Evolutionary conservation across 805 yeast species (phyloP).

Genomic region (Saturnispora hagleri): DNA sequence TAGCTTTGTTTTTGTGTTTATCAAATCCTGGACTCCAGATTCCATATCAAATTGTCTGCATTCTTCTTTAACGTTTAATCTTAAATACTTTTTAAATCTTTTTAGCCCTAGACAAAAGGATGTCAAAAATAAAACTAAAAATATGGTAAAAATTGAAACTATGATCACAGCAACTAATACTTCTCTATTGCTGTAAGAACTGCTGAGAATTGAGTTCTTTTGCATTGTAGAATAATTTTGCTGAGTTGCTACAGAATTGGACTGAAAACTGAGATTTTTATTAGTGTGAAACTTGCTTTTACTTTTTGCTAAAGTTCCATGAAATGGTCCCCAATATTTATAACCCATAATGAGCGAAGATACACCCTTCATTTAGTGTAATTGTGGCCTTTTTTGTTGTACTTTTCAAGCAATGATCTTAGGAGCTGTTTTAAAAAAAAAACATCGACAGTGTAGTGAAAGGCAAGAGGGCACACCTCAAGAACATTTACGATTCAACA

Average conservation of each 20-base stretch:
- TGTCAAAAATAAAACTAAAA: background rate
- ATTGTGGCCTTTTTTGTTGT: too few relatives aligned
- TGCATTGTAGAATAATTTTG: background rate
- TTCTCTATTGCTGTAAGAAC: background rate
- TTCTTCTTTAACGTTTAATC: background rate
- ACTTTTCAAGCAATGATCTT: background rate
- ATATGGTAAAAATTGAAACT: background rate
- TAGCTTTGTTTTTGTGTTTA: background rate
- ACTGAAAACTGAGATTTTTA: background rate
- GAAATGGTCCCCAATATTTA: background rate
- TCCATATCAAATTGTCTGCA: background rate
- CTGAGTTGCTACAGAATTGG: background rate
- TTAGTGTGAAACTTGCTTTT: background rate
- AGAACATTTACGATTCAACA: background rate
- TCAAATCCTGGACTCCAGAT: background rate
- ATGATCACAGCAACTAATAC: background rate
- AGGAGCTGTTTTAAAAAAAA: background rate
- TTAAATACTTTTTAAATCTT: constrained; percentile 1
- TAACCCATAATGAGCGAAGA: background rate
- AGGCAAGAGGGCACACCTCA: background rate
- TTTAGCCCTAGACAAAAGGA: constrained; percentile 1
- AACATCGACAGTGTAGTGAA: background rate
- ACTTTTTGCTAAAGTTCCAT: background rate
- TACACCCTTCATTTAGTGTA: background rate
- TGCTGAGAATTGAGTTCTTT: background rate